phyloP scores from a whole-genome alignment of 306 rosid species.

The Prunus mume region DNA sequence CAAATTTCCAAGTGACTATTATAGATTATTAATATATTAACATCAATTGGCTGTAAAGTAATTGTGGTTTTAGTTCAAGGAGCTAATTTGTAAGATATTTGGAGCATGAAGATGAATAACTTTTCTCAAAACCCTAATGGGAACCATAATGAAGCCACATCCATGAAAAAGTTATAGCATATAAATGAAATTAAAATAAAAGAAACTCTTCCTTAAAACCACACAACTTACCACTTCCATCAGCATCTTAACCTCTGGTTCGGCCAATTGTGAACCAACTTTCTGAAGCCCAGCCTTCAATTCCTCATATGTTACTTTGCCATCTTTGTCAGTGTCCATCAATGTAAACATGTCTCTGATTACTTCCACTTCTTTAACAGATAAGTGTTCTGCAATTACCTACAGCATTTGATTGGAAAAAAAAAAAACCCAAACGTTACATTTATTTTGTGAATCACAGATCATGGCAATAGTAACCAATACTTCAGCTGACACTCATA shows the following conservation, averaged over 20 bases:
- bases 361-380: slow-evolving; percentile 96
- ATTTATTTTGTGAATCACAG: not conserved
- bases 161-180: slow-evolving; percentile 5
- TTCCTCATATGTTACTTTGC: slow-evolving; percentile 83
- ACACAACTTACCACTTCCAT: slow-evolving; percentile 88
- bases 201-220: not conserved
- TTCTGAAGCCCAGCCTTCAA: slow-evolving; percentile 80
- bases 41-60: not conserved
- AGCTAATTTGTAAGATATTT: not conserved
- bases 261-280: slow-evolving; percentile 97
- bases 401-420: slow-evolving; percentile 38
- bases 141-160: not conserved
- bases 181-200: slow-evolving; percentile 7
- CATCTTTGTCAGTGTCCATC: slow-evolving; percentile 96
- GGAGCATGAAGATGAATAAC: not conserved
- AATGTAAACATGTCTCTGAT: slow-evolving; percentile 92
- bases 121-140: not conserved
- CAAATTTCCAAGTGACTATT: not conserved
- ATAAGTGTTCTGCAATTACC: slow-evolving; percentile 97
- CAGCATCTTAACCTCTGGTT: slow-evolving; percentile 95
- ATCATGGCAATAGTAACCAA: slow-evolving; percentile 7
- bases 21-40: not conserved
- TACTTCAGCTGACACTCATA: slow-evolving; percentile 20
- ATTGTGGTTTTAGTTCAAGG: not conserved
- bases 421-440: slow-evolving; percentile 7